These are phyloP conservation scores for Epicoccum nigrum DNA, from an alignment of 2,329 filamentous ascomycete species.

Conservation along the genomic window DNA sequence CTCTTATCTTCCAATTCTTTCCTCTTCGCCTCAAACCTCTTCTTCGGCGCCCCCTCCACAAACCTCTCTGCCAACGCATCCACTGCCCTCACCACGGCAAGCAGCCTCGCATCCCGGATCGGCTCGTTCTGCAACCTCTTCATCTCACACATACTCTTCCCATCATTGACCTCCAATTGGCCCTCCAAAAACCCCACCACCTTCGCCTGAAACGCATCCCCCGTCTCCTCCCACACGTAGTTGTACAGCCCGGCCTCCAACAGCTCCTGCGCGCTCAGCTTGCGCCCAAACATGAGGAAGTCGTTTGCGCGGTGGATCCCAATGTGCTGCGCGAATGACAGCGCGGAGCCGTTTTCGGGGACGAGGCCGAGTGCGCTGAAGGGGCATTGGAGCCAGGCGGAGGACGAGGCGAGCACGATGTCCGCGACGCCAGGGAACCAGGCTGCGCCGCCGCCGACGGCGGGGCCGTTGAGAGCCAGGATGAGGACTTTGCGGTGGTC, in stretches of 20 bases:
- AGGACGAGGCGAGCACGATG: conserved; percentile 55
- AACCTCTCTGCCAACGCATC: conserved; percentile 58
- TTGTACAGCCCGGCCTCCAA: conserved; percentile 55
- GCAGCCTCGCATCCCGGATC: conserved; percentile 52
- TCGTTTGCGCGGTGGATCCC: conserved; percentile 59
- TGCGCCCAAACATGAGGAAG: conserved; percentile 59
- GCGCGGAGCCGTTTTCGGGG: conserved; percentile 56
- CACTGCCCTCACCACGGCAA: conserved; percentile 56
- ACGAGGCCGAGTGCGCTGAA: conserved; percentile 57
- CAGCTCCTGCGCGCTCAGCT: conserved; percentile 52
- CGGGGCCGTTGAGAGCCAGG: conserved; percentile 58
- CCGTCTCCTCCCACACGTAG: conserved; percentile 49
- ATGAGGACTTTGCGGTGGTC: conserved; percentile 60
- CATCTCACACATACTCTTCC: conserved; percentile 60
- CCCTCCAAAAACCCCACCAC: conserved; percentile 52
- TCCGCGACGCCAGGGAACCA: conserved; percentile 58
- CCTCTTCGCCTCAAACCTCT: conserved; percentile 54
- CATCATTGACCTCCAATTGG: conserved; percentile 55
- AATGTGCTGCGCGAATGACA: conserved; percentile 55
- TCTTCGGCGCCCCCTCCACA: conserved; percentile 54
- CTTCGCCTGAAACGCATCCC: conserved; percentile 51
- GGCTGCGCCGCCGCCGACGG: conserved; percentile 57
- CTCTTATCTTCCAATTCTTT: conserved; percentile 44
- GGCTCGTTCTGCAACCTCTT: conserved; percentile 58
- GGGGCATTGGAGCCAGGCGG: conserved; percentile 56